A percentile compares a stretch with the other conserved stretches of the same genome.
These are phyloP conservation scores for Taphrina pruni DNA, from an alignment of 1,139 yeast genomes.

Conservation along the genomic window DNA sequence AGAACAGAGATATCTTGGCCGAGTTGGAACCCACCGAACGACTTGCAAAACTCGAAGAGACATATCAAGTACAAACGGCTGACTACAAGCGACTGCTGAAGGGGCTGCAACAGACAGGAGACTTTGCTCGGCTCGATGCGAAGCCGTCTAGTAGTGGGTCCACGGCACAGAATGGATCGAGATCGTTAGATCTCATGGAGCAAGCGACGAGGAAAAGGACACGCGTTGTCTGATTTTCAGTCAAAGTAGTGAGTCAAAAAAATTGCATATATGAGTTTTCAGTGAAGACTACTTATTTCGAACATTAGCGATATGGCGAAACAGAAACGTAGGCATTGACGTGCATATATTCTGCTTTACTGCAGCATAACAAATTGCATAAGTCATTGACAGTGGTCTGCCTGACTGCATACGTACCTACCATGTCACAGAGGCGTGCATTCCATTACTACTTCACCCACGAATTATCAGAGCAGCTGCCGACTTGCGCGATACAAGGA, in stretches of 20 bases:
- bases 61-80: slow-evolving; percentile 69
- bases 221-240: not conserved
- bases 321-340: not conserved
- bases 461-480: too few species aligned
- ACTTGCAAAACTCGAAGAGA: slow-evolving; percentile 74
- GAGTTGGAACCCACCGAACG: slow-evolving; percentile 68
- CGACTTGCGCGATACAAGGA: too few species aligned
- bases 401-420: too few species aligned
- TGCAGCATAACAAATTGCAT: too few species aligned
- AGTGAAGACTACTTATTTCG: too few species aligned
- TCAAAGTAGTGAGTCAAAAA: too few species aligned
- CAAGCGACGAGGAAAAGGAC: slow-evolving; percentile 7
- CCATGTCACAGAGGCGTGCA: too few species aligned
- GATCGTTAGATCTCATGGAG: not conserved
- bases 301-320: too few species aligned
- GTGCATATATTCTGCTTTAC: too few species aligned
- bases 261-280: too few species aligned
- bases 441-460: too few species aligned
- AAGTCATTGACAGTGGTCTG: too few species aligned
- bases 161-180: not conserved
- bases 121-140: not conserved
- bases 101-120: not conserved
- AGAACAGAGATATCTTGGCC: slow-evolving; percentile 75
- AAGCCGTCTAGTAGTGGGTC: not conserved
- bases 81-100: slow-evolving; percentile 65